A percentile compares a stretch with the other conserved stretches of the same genome.
These are phyloP conservation scores for Gastrodia elata DNA, from an alignment of 106 monocot species.

Conservation along the genomic window DNA sequence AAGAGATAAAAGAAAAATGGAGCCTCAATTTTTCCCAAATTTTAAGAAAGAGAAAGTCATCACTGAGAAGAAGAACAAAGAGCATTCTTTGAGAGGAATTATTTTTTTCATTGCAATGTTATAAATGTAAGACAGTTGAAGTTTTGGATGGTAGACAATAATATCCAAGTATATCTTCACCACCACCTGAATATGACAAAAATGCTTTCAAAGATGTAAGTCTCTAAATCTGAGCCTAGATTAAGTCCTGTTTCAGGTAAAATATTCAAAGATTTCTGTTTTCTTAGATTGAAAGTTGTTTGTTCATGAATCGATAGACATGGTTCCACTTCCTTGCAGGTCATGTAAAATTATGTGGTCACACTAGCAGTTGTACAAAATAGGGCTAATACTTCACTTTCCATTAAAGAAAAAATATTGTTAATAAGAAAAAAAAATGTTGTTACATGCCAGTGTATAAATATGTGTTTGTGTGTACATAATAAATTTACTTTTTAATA, in stretches of 20 bases:
- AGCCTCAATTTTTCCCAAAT: too few species aligned
- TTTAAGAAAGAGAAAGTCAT: too few species aligned
- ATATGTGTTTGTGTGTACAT: too few species aligned
- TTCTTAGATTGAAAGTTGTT: neutral
- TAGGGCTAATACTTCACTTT: neutral
- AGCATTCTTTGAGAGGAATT: neutral
- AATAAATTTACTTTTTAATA: too few species aligned
- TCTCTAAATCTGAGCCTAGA: neutral
- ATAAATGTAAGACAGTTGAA: neutral
- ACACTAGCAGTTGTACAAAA: neutral
- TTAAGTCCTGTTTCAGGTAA: neutral
- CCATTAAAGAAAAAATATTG: too few species aligned
- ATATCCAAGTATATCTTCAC: too few species aligned
- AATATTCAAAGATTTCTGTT: neutral
- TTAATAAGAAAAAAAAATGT: too few species aligned
- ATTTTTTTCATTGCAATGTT: neutral
- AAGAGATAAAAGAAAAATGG: too few species aligned
- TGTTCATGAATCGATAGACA: neutral
- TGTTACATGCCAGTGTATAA: too few species aligned
- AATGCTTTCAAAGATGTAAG: neutral
- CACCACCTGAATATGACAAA: neutral
- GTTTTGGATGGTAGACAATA: neutral
- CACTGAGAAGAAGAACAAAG: too few species aligned
- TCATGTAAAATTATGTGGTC: neutral
- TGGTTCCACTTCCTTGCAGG: neutral